phyloP scores from a whole-genome alignment of 495 filamentous ascomycete genomes.

The Penicillium fimorum region DNA sequence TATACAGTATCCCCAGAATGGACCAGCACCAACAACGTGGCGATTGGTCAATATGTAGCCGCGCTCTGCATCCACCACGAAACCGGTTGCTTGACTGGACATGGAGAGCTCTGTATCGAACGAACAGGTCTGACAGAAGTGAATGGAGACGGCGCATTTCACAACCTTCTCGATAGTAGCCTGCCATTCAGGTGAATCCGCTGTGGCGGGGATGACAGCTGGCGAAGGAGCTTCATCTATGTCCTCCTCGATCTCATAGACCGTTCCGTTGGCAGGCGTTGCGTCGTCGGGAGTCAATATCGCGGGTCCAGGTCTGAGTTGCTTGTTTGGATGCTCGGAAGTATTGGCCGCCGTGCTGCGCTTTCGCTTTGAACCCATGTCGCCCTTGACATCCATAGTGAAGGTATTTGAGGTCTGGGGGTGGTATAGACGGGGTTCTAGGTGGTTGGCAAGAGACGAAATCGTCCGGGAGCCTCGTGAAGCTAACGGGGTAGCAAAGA shows the following conservation, averaged over 20 bases:
- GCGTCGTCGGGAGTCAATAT: conserved; percentile 43
- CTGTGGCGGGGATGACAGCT: conserved; percentile 50
- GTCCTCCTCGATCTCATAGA: conserved; percentile 50
- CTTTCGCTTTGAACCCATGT: conserved; percentile 59
- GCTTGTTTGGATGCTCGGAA: conserved; percentile 57
- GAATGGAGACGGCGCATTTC: conserved; percentile 89
- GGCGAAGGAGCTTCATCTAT: conserved; percentile 40
- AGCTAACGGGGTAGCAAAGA: neutral
- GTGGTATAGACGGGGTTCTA: conserved; percentile 1
- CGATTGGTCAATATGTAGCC: conserved; percentile 89
- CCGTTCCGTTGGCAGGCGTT: conserved; percentile 48
- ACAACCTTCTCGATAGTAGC: conserved; percentile 92
- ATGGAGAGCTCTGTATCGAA: conserved; percentile 95
- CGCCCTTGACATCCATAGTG: conserved; percentile 54
- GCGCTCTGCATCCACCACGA: conserved; percentile 93
- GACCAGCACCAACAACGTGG: conserved; percentile 94
- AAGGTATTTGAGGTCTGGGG: conserved; percentile 5
- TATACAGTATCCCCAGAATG: conserved; percentile 96
- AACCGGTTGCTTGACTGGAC: conserved; percentile 93
- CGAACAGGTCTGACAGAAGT: conserved; percentile 97
- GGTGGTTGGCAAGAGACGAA: neutral
- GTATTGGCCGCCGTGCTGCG: conserved; percentile 50
- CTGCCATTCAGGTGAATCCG: conserved; percentile 96
- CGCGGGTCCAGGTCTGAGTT: conserved; percentile 49
- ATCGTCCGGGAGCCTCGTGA: neutral